phyloP scores from a whole-genome alignment of 108 stramenopile species.

The Pseudonitzschia pungens region DNA sequence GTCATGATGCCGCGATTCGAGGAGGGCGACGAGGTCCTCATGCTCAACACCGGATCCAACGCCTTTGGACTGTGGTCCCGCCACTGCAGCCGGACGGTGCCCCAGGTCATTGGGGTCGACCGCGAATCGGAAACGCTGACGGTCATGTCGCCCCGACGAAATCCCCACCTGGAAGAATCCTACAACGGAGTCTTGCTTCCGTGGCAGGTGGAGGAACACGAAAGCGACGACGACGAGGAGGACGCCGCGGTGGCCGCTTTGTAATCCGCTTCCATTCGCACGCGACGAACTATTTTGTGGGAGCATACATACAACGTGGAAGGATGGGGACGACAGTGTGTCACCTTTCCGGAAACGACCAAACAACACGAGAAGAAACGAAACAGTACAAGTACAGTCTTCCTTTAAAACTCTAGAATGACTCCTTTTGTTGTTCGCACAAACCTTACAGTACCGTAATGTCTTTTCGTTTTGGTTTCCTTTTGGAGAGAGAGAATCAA shows the following conservation, averaged over 20 bases:
- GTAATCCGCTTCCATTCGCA: no score
- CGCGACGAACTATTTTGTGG: no score
- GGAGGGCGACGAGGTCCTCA: constrained; percentile 4
- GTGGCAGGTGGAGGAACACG: not conserved
- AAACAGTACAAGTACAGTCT: no score
- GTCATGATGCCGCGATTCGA: constrained; percentile 7
- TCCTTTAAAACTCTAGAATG: no score
- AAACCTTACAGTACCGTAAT: no score
- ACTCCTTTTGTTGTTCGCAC: no score
- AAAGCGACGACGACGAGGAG: not conserved
- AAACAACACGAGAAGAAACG: no score
- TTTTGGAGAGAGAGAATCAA: no score
- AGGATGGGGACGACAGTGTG: no score
- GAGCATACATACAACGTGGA: no score
- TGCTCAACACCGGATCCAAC: constrained; percentile 10
- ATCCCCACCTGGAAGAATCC: not conserved
- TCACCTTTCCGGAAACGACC: no score
- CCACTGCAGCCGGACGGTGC: constrained; percentile 5
- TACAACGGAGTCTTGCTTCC: constrained; percentile 7
- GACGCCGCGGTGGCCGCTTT: not conserved
- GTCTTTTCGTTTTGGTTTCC: no score
- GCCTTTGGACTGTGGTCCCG: constrained; percentile 11
- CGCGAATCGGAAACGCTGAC: not conserved
- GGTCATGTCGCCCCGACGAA: constrained; percentile 1
- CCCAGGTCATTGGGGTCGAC: constrained; percentile 12